phyloP scores from a whole-genome alignment of 1,284 basidiomycete genomes.

The Trametes versicolor region DNA sequence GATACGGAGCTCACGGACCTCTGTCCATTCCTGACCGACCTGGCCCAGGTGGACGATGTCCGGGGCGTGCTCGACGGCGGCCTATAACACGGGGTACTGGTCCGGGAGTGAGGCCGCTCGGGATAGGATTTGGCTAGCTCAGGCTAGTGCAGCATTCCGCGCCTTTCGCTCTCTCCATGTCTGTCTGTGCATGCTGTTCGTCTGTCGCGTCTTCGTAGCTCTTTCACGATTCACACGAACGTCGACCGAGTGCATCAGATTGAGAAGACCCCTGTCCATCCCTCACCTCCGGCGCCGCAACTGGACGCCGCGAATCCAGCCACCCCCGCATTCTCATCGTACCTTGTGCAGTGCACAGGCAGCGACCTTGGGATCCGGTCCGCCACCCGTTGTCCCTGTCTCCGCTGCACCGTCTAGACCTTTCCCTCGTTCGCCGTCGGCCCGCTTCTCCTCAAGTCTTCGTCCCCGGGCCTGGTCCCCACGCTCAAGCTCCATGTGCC shows the following conservation, averaged over 20 bases:
- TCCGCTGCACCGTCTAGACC: slow-evolving; percentile 6
- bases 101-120: slow-evolving; percentile 26
- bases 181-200: slow-evolving; percentile 31
- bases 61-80: slow-evolving; percentile 91
- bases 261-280: slow-evolving; percentile 18
- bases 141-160: slow-evolving; percentile 16
- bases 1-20: slow-evolving; percentile 97
- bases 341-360: slow-evolving; percentile 1
- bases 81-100: slow-evolving; percentile 53
- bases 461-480: slow-evolving; percentile 4
- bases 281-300: neutral
- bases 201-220: slow-evolving; percentile 35
- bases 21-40: slow-evolving; percentile 92
- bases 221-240: slow-evolving; percentile 30
- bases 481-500: slow-evolving; percentile 7
- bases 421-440: slow-evolving; percentile 7
- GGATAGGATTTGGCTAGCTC: slow-evolving; percentile 22
- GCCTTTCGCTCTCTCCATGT: slow-evolving; percentile 23
- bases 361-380: slow-evolving; percentile 1
- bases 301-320: slow-evolving; percentile 7
- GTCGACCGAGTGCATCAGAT: slow-evolving; percentile 25
- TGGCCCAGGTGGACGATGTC: slow-evolving; percentile 89
- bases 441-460: slow-evolving; percentile 6
- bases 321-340: neutral
- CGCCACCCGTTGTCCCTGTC: neutral